Evolutionary conservation across 768 basidiomycete species (phyloP).

Genomic region (Cystofilobasidium capitatum): DNA sequence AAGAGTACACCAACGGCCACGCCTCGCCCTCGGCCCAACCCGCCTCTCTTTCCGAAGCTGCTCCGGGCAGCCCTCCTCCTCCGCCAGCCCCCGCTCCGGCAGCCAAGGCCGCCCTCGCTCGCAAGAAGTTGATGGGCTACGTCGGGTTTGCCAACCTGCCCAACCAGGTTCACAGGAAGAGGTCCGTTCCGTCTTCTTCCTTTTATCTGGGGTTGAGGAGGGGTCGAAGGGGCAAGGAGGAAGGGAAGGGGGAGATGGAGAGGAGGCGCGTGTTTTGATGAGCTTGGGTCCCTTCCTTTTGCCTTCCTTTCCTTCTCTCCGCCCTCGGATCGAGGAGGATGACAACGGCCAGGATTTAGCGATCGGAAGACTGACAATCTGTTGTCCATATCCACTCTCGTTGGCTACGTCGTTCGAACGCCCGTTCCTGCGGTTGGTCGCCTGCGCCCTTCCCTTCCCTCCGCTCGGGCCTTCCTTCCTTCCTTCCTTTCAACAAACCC

Average conservation of each 20-base stretch:
- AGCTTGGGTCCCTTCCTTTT: no score
- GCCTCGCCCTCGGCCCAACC: background rate
- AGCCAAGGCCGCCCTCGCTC: constrained; percentile 4
- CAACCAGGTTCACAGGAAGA: constrained; percentile 98
- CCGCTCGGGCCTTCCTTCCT: background rate
- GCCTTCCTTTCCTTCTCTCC: no score
- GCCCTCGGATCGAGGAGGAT: no score
- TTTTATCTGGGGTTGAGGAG: background rate
- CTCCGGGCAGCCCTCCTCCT: background rate
- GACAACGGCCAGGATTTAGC: no score
- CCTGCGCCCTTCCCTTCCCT: background rate
- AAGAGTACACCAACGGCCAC: background rate
- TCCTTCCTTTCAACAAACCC: background rate
- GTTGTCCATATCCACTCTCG: no score
- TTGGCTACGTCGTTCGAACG: no score
- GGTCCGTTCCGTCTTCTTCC: constrained; percentile 34
- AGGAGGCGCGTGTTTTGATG: background rate
- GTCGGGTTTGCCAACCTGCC: constrained; percentile 77
- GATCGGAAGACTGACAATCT: no score
- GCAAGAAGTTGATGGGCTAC: constrained; percentile 39
- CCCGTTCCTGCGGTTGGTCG: background rate
- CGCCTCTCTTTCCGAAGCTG: background rate
- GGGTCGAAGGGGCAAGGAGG: background rate
- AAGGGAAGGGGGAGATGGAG: background rate
- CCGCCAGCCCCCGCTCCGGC: background rate